These are phyloP conservation scores for Phytophthora sp. DNA, from an alignment of 352 stramenopile species.

Conservation along the genomic window DNA sequence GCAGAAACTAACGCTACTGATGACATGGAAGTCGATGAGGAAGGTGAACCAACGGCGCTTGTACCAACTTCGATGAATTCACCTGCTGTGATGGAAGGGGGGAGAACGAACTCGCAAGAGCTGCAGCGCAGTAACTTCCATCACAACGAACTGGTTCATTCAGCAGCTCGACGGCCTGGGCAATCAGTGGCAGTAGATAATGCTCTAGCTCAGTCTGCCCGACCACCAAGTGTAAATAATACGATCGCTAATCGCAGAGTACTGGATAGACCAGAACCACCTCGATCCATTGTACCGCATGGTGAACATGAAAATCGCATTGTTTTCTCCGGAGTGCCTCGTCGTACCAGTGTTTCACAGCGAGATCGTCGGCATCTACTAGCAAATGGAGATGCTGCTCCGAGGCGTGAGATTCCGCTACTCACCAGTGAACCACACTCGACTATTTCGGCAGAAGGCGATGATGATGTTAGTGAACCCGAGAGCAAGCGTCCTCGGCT, in stretches of 20 bases:
- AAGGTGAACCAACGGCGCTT: background rate
- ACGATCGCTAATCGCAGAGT: too few species aligned
- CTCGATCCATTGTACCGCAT: too few species aligned
- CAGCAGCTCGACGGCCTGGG: too few species aligned
- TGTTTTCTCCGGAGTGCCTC: background rate
- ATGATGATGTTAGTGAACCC: background rate
- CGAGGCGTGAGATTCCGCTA: background rate
- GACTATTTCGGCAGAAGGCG: background rate
- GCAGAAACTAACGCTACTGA: background rate
- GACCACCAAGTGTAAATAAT: too few species aligned
- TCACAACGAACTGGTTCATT: too few species aligned
- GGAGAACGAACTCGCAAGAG: too few species aligned
- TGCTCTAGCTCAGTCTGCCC: too few species aligned
- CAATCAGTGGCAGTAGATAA: too few species aligned
- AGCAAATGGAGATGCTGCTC: too few species aligned
- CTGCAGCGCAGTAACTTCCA: too few species aligned
- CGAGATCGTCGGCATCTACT: background rate
- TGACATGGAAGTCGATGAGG: constrained; percentile 1
- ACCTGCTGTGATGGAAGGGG: background rate
- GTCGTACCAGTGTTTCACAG: background rate
- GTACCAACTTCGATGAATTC: background rate
- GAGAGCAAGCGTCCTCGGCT: background rate
- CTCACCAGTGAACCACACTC: background rate
- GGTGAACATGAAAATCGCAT: background rate
- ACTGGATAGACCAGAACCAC: too few species aligned